Evolutionary conservation across 2,329 filamentous ascomycete genomes (phyloP), one percentile per base, ranked within the genome.

Genomic region (Claviceps sp.): DNA sequence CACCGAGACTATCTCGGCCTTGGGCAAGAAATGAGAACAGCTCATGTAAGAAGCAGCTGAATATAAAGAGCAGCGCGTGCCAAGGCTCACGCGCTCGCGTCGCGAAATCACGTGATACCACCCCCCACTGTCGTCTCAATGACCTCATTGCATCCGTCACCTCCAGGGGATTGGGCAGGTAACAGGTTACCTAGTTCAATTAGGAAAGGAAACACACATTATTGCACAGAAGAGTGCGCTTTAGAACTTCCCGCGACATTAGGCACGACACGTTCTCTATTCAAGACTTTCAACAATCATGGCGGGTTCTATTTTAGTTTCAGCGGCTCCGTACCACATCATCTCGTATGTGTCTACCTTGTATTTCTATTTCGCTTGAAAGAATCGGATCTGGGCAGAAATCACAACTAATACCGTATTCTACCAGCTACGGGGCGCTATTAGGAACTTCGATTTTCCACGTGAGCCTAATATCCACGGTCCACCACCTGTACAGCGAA

Each of bases 371-470:
- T 5, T 48, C 8, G 14, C 16, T 30, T n/a, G 34, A 5, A 19
- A 5, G 2, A 30, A 30, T 4, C 2, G 10, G 10, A 30, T 4
- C 10, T 30, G 10, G 10, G 22, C 16, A 50, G 45, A 54, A 61
- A 64, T 56, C 30, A 65, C 55, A 50, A 39, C n/a, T n/a, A 10
- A n/a, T 34, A 26, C 16, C 4, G 17, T 19, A n/a, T n/a, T n/a
- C 47, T 50, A 16, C 47, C 59, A 93, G 88, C 64, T 95, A 94
- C 70, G 89, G 89, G 58, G 89, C 88, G 19, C 78, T 97, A 48
- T 74, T 97, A 14, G 93, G 93, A 57, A 84, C 85, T 30, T 86
- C 89, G 41, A 77, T 95, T 66, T 97, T 89, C 70, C 89, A 97
- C 66, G 84, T 85, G 69, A 41, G 56, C 52, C 8, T 3, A 5